Conservation (phyloP, 371 early-diverging fungal genomes). For the Cokeromyces recurvatus region DNA sequence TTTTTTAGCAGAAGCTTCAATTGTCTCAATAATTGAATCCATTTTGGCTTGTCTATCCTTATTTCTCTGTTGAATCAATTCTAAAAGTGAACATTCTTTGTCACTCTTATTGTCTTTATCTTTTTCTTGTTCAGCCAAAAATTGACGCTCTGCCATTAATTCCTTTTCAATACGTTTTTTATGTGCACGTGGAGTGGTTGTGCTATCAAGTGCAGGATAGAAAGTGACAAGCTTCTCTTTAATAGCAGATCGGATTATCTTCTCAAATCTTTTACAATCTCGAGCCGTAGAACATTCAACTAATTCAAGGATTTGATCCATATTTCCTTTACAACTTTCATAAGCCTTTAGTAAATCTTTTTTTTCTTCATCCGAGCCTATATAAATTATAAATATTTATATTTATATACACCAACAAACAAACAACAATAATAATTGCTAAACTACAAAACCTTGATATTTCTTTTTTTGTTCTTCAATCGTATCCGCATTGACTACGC, state of each 20-base stretch:
- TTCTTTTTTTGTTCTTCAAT: slow-evolving; percentile 65
- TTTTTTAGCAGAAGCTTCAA: slow-evolving; percentile 26
- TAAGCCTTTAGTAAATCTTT: slow-evolving; percentile 74
- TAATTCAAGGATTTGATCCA: slow-evolving; percentile 65
- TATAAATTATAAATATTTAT: no score
- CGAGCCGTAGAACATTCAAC: slow-evolving; percentile 59
- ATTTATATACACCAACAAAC: background rate
- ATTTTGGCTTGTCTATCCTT: slow-evolving; percentile 37
- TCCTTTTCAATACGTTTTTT: slow-evolving; percentile 50
- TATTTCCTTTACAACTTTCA: slow-evolving; percentile 61
- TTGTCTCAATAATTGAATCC: slow-evolving; percentile 41
- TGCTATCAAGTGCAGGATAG: slow-evolving; percentile 49
- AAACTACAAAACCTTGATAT: slow-evolving; percentile 53
- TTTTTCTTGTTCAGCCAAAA: no score
- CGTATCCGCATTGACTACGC: slow-evolving; percentile 69
- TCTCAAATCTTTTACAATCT: slow-evolving; percentile 68
- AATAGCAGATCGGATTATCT: slow-evolving; percentile 64
- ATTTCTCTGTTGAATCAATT: slow-evolving; percentile 43
- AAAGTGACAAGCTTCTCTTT: slow-evolving; percentile 44
- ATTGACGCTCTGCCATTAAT: slow-evolving; percentile 50
- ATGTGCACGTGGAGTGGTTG: slow-evolving; percentile 48
- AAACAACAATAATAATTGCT: background rate
- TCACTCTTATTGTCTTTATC: slow-evolving; percentile 31
- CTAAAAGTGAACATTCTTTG: slow-evolving; percentile 33
- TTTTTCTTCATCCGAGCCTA: slow-evolving; percentile 81